Base-by-base conservation (phyloP, 1,139 yeast species). In the Debaryomycetaceae sp. region DNA sequence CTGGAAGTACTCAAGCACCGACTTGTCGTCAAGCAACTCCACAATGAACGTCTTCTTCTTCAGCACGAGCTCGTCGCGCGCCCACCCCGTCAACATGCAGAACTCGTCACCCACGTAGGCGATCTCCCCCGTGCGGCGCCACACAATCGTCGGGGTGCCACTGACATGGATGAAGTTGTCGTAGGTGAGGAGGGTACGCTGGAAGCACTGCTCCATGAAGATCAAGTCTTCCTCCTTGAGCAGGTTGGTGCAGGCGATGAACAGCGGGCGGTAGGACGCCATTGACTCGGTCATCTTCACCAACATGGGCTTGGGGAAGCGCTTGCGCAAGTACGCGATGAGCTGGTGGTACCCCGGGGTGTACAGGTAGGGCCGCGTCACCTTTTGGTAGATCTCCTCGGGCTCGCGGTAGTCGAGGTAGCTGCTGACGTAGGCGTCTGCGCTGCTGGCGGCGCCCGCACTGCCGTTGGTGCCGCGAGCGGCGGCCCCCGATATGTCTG, bases 151-250 rank as follows among this genome's bases (percentile, higher is more conserved):
- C 0, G 97, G 97, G 0, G 97, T 89, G 0, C 96, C 96, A 27
- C 89, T 79, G 16, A 83, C 77, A 13, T 78, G 68, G 25, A 91
- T 83, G 51, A 84, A 84, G 51, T 80, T 83, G 43, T 86, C 93
- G 53, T 88, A 91, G 39, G 94, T 95, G 28, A 89, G 60, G 29
- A 91, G 59, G 0, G 97, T 88, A 29, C 98, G 61, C 53, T 91
- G 97, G 59, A 89, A 89, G 46, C 96, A 85, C 58, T 89, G 94
- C 49, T 91, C 98, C 85, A 91, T 88, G 48, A 91, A 91, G 5
- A 89, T 83, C 49, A 89, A 65, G 52, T 91, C 98, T 30, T 85
- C 94, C 43, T 85, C 95, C 36, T 88, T 84, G 27, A 91, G 59
- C 3, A 93, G 79, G 45, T 85, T 83, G 19, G 95, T 85, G 47